phyloP scores from a whole-genome alignment of 139 green algal species.

The Coelastrella sp. region DNA sequence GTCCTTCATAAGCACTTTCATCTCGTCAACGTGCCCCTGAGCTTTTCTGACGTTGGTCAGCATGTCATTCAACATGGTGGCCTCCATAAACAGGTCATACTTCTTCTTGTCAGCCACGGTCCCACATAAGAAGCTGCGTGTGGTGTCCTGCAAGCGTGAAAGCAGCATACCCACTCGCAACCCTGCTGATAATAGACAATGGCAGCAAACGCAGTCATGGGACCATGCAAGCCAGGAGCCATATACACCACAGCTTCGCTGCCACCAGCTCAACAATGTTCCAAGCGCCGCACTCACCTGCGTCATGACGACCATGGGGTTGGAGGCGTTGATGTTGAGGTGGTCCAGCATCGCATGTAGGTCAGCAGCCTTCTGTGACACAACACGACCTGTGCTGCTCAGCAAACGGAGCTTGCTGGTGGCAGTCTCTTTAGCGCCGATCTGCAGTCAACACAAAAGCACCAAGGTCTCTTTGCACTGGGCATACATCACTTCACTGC shows the following conservation, averaged over 20 bases:
- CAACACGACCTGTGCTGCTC: not conserved
- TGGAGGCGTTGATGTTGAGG: conserved; percentile 61
- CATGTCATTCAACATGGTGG: conserved; percentile 63
- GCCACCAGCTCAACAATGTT: not conserved
- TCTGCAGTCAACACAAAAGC: not conserved
- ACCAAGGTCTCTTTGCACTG: not conserved
- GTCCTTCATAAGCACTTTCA: conserved; percentile 2
- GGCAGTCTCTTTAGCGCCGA: not conserved
- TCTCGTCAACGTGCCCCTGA: conserved; percentile 18
- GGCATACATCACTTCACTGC: too few relatives aligned
- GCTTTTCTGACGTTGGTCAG: conserved; percentile 18
- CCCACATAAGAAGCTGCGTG: conserved; percentile 71
- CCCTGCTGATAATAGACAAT: too few relatives aligned
- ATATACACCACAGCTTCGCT: not conserved
- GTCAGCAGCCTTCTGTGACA: conserved; percentile 32
- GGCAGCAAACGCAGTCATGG: not conserved
- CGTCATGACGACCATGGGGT: conserved; percentile 70
- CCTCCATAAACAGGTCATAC: conserved; percentile 83
- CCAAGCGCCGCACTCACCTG: conserved; percentile 41
- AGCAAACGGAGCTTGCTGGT: conserved; percentile 25
- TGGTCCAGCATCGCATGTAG: conserved; percentile 53
- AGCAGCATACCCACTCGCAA: not conserved
- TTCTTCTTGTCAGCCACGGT: conserved; percentile 55
- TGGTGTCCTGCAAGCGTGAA: conserved; percentile 58
- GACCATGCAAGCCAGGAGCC: not conserved